Evolutionary conservation across 73 alveolate species (phyloP), one percentile per base, ranked within the genome.

Genomic region (Uronychia setigera): DNA sequence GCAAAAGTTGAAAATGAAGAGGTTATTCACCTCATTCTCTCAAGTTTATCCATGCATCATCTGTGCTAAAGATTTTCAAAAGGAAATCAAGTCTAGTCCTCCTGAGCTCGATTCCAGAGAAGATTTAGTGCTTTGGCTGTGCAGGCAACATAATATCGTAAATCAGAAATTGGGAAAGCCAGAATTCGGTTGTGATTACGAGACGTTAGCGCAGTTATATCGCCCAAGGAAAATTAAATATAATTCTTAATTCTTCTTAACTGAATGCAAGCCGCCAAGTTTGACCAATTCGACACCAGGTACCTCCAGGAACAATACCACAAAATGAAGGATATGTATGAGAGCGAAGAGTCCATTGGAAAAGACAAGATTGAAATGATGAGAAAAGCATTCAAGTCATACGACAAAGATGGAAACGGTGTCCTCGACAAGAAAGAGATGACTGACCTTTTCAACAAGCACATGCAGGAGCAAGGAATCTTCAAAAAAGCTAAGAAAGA

Each of bases 381-480:
- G 81, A 85, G 78, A 59, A 79, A 92, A 82, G 91, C 95, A 1
- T 92, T 92, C 79, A 79, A 85, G 27, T 86, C 92, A 0, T 92
- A 92, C 58, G 97, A 92, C 60, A 92, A 89, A 84, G 93, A 92
- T 79, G 80, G 84, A n/a, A 92, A 92, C 80, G 97, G 97, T 5
- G 90, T 90, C 33, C 86, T 92, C 1, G 97, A 92, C 46, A 83
- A 88, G 29, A 80, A 83, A 35, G 97, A 92, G 81, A 78, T 89
- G 31, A 77, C 81, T 33, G 82, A 79, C 26, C 80, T 92, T n/a
- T 80, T 92, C 79, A 76, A 79, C 11, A 92, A 89, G 31, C 87
- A 89, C 74, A 83, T 84, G 78, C 30, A 84, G 32, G 97, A 92
- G 14, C 80, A 89, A 57, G 97, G 95, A 33, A 57, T 86, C 60